These are phyloP conservation scores for Metarhizium rileyi DNA, from an alignment of 2,329 filamentous ascomycete species.

Conservation along the genomic window DNA sequence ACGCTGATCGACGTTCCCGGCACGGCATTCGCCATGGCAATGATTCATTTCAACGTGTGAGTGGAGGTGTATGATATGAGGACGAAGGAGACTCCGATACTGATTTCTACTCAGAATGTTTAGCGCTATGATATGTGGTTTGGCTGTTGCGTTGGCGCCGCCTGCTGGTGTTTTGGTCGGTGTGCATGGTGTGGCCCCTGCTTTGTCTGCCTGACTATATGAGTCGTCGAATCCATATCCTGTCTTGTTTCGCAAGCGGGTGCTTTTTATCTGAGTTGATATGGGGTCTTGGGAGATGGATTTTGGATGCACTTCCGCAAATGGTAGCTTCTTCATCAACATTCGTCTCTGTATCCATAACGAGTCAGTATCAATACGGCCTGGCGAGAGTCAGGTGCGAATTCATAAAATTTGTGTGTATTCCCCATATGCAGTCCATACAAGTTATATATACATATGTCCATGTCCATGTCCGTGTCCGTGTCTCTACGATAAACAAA, in stretches of 20 bases:
- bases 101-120: conserved; percentile 13
- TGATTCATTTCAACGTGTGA: conserved; percentile 17
- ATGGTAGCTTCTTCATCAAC: not conserved
- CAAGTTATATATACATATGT: not conserved
- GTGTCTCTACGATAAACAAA: no score
- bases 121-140: conserved; percentile 11
- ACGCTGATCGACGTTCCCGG: not conserved
- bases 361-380: not conserved
- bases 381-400: not conserved
- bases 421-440: not conserved
- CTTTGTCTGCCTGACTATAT: not conserved
- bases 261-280: not conserved
- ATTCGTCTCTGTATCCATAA: not conserved
- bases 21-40: conserved; percentile 5
- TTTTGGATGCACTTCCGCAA: not conserved
- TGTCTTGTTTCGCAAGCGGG: not conserved
- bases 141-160: conserved; percentile 10
- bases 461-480: not conserved
- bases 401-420: not conserved
- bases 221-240: not conserved
- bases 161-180: not conserved
- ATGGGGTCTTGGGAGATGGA: not conserved
- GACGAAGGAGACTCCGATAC: not conserved
- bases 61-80: not conserved
- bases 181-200: not conserved